A percentile compares a stretch with the other conserved stretches of the same genome.
These are phyloP conservation scores for Cyclocybe cylindracea DNA, from an alignment of 768 basidiomycete genomes.

Conservation along the genomic window DNA sequence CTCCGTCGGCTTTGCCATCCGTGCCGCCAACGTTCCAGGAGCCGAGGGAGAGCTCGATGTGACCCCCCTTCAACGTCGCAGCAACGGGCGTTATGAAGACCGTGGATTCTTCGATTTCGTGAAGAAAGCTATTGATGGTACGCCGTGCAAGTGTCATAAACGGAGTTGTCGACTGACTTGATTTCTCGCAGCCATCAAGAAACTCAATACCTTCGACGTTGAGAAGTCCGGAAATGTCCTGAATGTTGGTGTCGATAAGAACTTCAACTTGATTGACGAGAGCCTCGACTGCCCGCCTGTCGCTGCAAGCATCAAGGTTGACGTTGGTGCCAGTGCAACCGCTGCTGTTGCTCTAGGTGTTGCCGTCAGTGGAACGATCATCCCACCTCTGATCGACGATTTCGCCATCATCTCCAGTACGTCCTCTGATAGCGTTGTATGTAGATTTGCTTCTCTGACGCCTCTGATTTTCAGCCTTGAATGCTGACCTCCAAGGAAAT, in stretches of 20 bases:
- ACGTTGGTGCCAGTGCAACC: constrained; percentile 31
- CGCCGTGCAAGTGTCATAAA: constrained; percentile 2
- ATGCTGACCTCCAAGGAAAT: constrained; percentile 38
- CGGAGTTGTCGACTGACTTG: background rate
- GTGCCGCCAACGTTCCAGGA: constrained; percentile 31
- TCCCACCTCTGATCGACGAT: constrained; percentile 41
- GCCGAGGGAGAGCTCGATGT: constrained; percentile 24
- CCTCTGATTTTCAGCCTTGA: constrained; percentile 28
- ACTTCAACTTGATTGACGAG: constrained; percentile 30
- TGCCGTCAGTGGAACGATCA: constrained; percentile 42
- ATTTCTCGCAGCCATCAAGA: constrained; percentile 15
- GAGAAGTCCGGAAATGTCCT: constrained; percentile 28
- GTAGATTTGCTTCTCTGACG: background rate
- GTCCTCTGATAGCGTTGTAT: constrained; percentile 5
- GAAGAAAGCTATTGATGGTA: constrained; percentile 26
- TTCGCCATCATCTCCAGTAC: constrained; percentile 36
- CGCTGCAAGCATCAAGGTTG: constrained; percentile 24
- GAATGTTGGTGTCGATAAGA: constrained; percentile 31
- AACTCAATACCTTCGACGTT: constrained; percentile 31
- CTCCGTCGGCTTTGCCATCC: constrained; percentile 32
- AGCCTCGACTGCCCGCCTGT: constrained; percentile 27
- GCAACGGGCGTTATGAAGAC: constrained; percentile 14
- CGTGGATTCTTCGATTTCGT: constrained; percentile 30
- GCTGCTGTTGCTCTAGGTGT: constrained; percentile 38
- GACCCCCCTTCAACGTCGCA: constrained; percentile 10